Evolutionary conservation across 306 rosid species (phyloP).

Genomic region (Dryas alaskensis): DNA sequence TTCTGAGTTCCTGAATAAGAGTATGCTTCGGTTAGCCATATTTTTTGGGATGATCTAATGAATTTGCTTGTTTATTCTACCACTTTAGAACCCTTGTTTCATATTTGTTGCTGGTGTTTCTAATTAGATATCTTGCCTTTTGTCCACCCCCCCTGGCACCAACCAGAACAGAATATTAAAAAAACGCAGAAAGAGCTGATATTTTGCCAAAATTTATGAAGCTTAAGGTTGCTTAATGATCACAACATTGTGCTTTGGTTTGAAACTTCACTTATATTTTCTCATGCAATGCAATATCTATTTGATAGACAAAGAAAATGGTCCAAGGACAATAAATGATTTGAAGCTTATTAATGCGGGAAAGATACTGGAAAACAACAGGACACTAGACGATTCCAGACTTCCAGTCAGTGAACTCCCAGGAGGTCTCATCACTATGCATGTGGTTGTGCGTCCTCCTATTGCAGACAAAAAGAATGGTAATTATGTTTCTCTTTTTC

Average conservation of each 20-base stretch:
- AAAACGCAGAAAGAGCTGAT: neutral
- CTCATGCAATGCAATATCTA: constrained; percentile 17
- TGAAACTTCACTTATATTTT: constrained; percentile 4
- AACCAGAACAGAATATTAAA: neutral
- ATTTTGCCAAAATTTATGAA: neutral
- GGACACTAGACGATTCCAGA: constrained; percentile 42
- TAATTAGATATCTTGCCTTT: neutral
- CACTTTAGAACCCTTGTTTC: neutral
- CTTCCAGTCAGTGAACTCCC: constrained; percentile 38
- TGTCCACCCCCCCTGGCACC: neutral
- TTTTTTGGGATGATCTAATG: neutral
- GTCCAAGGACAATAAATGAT: constrained; percentile 38
- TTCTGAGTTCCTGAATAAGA: neutral
- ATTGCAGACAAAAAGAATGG: constrained; percentile 36
- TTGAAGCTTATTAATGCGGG: constrained; percentile 50
- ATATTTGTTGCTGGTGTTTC: neutral
- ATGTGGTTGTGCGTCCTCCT: constrained; percentile 46
- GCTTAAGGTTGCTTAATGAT: constrained; percentile 1
- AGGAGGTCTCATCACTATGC: constrained; percentile 45
- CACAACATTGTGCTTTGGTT: constrained; percentile 1
- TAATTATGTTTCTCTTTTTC: constrained; percentile 15
- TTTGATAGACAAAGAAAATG: constrained; percentile 35
- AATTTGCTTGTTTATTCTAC: neutral
- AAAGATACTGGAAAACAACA: constrained; percentile 42
- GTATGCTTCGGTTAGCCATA: neutral